Evolutionary conservation across 164 flowering plant species (phyloP).

Genomic region (Annona cherimola): DNA sequence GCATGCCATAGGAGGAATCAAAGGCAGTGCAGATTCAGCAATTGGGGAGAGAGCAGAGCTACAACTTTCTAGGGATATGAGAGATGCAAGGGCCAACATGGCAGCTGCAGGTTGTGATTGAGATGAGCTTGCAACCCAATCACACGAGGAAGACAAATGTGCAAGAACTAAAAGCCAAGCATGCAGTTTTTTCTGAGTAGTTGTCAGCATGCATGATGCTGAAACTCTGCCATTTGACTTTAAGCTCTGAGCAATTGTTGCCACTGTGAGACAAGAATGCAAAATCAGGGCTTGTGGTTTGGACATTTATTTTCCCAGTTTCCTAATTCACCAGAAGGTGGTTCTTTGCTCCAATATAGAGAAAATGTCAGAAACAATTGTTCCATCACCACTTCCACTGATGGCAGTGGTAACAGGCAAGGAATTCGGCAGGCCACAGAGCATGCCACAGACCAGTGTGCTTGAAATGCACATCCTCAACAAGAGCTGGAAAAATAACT

Average conservation of each 20-base stretch:
- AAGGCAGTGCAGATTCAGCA: conserved; percentile 63
- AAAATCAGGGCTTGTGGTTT: conserved; percentile 46
- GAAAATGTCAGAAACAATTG: conserved; percentile 76
- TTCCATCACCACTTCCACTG: conserved; percentile 87
- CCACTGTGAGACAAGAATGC: conserved; percentile 71
- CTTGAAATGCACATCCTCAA: conserved; percentile 65
- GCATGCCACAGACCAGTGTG: conserved; percentile 39
- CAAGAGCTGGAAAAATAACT: conserved; percentile 58
- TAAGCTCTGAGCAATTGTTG: conserved; percentile 67
- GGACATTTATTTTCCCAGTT: conserved; percentile 44
- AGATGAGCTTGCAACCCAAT: conserved; percentile 34
- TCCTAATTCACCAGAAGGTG: conserved; percentile 37
- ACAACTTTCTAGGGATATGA: conserved; percentile 72
- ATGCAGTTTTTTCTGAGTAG: conserved; percentile 63
- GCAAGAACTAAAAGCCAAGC: conserved; percentile 70
- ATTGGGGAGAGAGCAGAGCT: conserved; percentile 46
- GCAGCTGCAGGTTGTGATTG: conserved; percentile 70
- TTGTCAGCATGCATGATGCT: conserved; percentile 68
- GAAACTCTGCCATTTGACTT: conserved; percentile 75
- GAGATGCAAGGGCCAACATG: conserved; percentile 88
- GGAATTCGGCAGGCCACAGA: conserved; percentile 83
- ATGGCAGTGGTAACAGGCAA: conserved; percentile 64
- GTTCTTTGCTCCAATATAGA: conserved; percentile 53
- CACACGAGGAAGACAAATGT: conserved; percentile 60
- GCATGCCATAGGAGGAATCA: conserved; percentile 76